Evolutionary conservation across 1,139 yeast species (phyloP).

Genomic region (Saccharomycopsis phalli): DNA sequence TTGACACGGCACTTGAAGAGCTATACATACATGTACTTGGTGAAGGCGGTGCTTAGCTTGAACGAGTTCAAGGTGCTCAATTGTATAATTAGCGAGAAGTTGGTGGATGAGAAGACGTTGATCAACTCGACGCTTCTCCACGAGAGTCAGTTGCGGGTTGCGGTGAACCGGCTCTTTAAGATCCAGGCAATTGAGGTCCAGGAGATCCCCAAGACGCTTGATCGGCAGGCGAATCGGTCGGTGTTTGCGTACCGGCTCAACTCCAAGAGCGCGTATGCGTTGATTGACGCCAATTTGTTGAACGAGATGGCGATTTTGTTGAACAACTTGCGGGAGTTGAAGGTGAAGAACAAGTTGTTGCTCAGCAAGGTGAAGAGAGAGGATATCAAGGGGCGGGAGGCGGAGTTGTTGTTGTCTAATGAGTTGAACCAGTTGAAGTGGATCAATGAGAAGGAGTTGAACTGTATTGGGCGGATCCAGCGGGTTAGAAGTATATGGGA

Average conservation of each 20-base stretch:
- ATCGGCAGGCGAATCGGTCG: constrained; percentile 59
- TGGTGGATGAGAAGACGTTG: constrained; percentile 19
- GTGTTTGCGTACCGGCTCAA: constrained; percentile 78
- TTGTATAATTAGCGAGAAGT: constrained; percentile 15
- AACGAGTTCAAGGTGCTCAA: constrained; percentile 22
- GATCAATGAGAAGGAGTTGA: constrained; percentile 49
- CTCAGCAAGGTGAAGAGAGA: constrained; percentile 78
- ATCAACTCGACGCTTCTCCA: constrained; percentile 15
- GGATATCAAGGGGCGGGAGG: constrained; percentile 81
- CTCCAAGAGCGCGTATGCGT: constrained; percentile 39
- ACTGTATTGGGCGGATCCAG: constrained; percentile 43
- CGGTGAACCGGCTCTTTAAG: constrained; percentile 27
- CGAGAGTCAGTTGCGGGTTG: constrained; percentile 16
- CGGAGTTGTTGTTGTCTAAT: constrained; percentile 59
- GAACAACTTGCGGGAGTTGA: constrained; percentile 46
- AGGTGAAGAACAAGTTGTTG: constrained; percentile 55
- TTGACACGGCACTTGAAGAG: constrained; percentile 66
- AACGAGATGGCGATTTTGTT: constrained; percentile 63
- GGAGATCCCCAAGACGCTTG: constrained; percentile 75
- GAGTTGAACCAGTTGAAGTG: constrained; percentile 65
- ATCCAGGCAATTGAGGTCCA: constrained; percentile 65
- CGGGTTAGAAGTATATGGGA: constrained; percentile 49
- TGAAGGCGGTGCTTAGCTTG: constrained; percentile 71
- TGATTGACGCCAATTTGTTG: constrained; percentile 46
- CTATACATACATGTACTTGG: constrained; percentile 78